Evolutionary conservation across 1,284 basidiomycete species (phyloP), one percentile per base, ranked within the genome.

Genomic region (Leccinum griseonigrum): DNA sequence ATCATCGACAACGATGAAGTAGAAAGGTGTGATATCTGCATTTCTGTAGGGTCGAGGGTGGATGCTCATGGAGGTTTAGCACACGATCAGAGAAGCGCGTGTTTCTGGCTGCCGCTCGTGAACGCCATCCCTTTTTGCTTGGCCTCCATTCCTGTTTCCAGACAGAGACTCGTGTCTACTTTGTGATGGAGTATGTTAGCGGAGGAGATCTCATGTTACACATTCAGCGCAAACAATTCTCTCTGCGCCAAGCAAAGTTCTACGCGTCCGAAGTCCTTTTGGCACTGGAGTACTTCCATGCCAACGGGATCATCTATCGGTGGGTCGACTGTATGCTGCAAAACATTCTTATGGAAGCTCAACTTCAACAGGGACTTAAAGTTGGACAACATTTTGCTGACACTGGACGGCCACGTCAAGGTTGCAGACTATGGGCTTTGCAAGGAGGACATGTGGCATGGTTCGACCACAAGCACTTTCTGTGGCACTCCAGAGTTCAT

Each of bases 1-100:
- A 99, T 99, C 76, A 99, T 99, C 69, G 97, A 99, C 75, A 99
- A 99, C 69, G 97, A 99, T 77, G 97, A 99, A 81, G 95, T 99
- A 6, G 97, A 99, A 79, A 97, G 94, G 95, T 95, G 64, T 60
- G 61, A 38, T 59, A 59, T 7, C 54, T 46, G 60, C 52, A 59
- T 50, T 36, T 9, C 6, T 26, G n/a, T 51, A 43, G 55, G 52
- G 4, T 34, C 56, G 53, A 63, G 56, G 57, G 54, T 14, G 58
- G 51, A 54, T 46, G 32, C 56, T 69, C 54, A 64, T 58, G 36
- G 32, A 28, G 29, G 6, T 34, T 40, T 66, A 97, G 97, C 71
- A 99, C 97, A 48, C 97, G 97, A 67, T 99, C 97, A 4, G 97
- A 99, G 77, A 99, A 99, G 79, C 92, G 97, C 29, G 97, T 99